Evolutionary conservation across 139 green algal species (phyloP).

Genomic region (Pseudopediastrum boryanum): DNA sequence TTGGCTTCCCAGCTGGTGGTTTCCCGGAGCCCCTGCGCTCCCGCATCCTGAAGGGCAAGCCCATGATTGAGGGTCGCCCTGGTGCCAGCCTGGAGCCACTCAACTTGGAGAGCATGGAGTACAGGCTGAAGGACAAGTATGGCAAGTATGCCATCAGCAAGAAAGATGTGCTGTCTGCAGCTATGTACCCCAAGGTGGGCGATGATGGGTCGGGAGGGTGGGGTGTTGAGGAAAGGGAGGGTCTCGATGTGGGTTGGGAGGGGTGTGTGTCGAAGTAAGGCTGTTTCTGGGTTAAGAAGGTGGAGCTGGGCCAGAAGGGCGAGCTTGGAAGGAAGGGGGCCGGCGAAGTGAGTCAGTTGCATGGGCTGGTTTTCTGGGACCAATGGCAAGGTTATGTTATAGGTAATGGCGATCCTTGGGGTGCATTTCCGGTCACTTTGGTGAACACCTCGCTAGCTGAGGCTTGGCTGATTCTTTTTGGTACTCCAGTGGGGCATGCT

Average conservation of each 20-base stretch:
- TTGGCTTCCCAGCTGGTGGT: constrained; percentile 73
- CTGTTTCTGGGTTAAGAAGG: no score
- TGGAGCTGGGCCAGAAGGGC: no score
- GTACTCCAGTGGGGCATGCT: no score
- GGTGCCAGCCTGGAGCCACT: constrained; percentile 69
- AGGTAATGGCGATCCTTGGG: no score
- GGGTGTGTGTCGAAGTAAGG: constrained; percentile 56
- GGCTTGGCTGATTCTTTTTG: no score
- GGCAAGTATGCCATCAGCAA: constrained; percentile 54
- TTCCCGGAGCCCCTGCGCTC: constrained; percentile 90
- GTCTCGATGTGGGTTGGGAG: constrained; percentile 6
- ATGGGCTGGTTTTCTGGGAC: no score
- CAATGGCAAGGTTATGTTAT: no score
- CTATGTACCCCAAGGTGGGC: constrained; percentile 85
- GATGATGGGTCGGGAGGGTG: neutral
- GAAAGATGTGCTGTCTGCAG: constrained; percentile 82
- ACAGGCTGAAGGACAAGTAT: constrained; percentile 69
- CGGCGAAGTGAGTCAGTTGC: no score
- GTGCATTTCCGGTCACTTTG: no score
- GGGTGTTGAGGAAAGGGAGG: neutral
- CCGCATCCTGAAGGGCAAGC: constrained; percentile 66
- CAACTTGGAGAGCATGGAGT: constrained; percentile 71
- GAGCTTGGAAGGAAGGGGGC: no score
- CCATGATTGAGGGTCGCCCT: constrained; percentile 73
- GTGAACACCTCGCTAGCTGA: no score